Base-by-base conservation (phyloP, 306 rosid species). In the Benincasa hispida region DNA sequence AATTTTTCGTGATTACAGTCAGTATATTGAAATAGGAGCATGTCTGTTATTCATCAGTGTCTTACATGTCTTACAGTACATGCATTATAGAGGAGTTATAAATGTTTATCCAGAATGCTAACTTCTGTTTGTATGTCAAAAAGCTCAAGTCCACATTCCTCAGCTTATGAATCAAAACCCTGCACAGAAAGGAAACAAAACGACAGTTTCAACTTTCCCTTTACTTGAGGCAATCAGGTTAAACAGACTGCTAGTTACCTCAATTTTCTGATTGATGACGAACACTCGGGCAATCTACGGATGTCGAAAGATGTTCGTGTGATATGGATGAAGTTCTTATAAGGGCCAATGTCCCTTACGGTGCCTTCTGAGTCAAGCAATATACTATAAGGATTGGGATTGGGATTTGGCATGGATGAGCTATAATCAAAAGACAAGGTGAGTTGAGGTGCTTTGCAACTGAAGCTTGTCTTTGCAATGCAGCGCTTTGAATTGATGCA, bases 81-180 rank as follows among this genome's bases (percentile, higher is more conserved):
- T 94, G 96, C 98, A 94, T 91, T 84, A 91, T 90, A 83, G 94
- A 91, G 85, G 95, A 91, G 81, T 94, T 94, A 85, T 94, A 90
- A 69, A 91, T 82, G 89, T 91, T 94, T 81, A 94, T 94, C 97
- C 98, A 94, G 83, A 94, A 94, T 74, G 98, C 98, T 77, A 94
- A 76, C 84, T 88, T 91, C 75, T 94, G 96, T 84, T 89, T 94
- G 91, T 91, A 85, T 78, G 85, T 86, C 91, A 91, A 84, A 86
- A 81, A 89, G 59, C 86, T 87, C 83, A 91, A 81, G 77, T 91
- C 90, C 77, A 89, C 89, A 76, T 78, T 82, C 77, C 91, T 81
- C 56, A 91, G 85, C 72, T 82, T 87, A 67, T 87, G 89, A 86
- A 82, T 84, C 86, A 90, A 87, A 22, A 82, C 73, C 91, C 96